phyloP scores from a whole-genome alignment of 2,329 filamentous ascomycete genomes.

The Trichoderma aggressivum region DNA sequence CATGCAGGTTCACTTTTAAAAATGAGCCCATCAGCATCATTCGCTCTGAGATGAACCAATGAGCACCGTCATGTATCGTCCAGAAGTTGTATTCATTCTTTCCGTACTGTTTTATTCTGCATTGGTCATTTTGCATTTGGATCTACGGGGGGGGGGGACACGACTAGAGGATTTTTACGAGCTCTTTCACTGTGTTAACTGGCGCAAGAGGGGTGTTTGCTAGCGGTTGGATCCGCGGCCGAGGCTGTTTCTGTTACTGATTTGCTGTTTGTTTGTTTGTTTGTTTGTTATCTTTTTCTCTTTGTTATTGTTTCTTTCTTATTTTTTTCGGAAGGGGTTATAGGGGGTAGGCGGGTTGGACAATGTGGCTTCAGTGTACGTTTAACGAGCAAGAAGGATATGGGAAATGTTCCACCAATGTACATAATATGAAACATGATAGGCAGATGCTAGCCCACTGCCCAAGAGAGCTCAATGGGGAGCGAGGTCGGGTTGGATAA shows the following conservation, averaged over 20 bases:
- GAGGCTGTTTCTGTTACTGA: neutral
- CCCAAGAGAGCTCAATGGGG: neutral
- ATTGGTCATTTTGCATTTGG: neutral
- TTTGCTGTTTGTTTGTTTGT: neutral
- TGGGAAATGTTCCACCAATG: conserved; percentile 21
- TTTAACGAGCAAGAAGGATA: conserved; percentile 21
- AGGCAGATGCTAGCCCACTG: neutral
- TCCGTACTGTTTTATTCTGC: neutral
- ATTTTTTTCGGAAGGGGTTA: neutral
- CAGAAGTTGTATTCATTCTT: neutral
- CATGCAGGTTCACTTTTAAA: conserved; percentile 63
- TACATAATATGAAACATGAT: conserved; percentile 23
- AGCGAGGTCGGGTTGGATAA: conserved; percentile 23
- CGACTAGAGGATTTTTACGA: conserved; percentile 11
- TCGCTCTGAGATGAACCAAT: neutral
- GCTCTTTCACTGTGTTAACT: conserved; percentile 1
- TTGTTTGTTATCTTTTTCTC: neutral
- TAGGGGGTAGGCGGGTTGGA: conserved; percentile 23
- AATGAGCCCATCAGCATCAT: neutral
- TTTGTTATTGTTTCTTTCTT: neutral
- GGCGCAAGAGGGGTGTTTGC: conserved; percentile 4
- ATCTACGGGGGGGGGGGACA: conserved; percentile 4
- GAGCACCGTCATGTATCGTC: neutral
- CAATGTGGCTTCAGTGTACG: conserved; percentile 22
- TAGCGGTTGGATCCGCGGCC: conserved; percentile 3